Evolutionary conservation across 805 yeast species (phyloP).

Genomic region (Monosporozyma siamensis): DNA sequence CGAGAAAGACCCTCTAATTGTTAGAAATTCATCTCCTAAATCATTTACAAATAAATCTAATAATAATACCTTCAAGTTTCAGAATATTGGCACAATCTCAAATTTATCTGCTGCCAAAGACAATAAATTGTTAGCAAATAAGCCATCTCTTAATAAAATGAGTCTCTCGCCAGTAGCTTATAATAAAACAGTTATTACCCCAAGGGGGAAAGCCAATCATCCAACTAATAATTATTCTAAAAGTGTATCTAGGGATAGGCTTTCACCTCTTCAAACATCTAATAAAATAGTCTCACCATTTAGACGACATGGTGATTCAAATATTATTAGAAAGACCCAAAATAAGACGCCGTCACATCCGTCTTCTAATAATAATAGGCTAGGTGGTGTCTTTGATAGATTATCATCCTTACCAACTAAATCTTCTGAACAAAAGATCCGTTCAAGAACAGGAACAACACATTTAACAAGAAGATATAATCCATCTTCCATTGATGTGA

Average conservation of each 20-base stretch:
- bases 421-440: slow-evolving; percentile 25
- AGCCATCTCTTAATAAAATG: neutral
- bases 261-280: neutral
- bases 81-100: neutral
- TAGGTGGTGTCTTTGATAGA: slow-evolving; percentile 25
- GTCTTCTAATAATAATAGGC: neutral
- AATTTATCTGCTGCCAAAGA: neutral
- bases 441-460: neutral
- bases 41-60: neutral
- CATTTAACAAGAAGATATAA: slow-evolving; percentile 3
- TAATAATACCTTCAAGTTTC: neutral
- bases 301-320: neutral
- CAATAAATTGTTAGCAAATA: neutral
- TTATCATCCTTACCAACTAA: slow-evolving; percentile 23
- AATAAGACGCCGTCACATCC: neutral
- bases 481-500: slow-evolving; percentile 18
- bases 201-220: neutral
- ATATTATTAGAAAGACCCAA: neutral
- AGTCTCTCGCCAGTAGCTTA: no score
- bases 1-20: slow-evolving; percentile 26
- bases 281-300: neutral
- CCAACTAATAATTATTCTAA: neutral
- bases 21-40: slow-evolving; percentile 10
- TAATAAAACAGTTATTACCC: neutral
- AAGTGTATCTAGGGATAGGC: neutral